Evolutionary conservation across 164 flowering plant genomes (phyloP), one percentile per base, ranked within the genome.

Genomic region (Chimonanthus salicifolius): DNA sequence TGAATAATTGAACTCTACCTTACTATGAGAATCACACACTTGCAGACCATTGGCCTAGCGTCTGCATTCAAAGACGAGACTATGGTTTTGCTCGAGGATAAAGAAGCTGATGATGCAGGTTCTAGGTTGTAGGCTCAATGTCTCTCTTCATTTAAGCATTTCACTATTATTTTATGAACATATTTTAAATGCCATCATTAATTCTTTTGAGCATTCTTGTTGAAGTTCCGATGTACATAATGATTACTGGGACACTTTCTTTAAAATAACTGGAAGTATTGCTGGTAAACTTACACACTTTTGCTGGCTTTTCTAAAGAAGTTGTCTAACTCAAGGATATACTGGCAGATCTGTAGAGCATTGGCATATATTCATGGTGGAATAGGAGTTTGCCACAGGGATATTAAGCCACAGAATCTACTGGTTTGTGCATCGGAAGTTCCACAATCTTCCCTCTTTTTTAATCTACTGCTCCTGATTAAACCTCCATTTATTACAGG

Each of bases 341-440:
- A 48, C 47, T 72, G 72, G 51, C 87, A 88, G 91, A 87, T 88
- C 47, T 88, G 85, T 67, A 71, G 89, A 69, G 89, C 89, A 58
- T 75, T 88, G 73, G 87, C 88, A 62, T 88, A 88, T 77, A 84
- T 87, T 70, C 88, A 87, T 79, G 83, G 84, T 13, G 78, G 83
- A 67, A 76, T 84, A 49, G 88, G 89, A 60, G 88, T 88, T 8
- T 88, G 91, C 80, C 91, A 88, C 74, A 84, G 91, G 75, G 91
- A 88, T 74, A 87, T 88, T 70, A 88, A 88, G 78, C 91, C 91
- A 15, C 91, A 88, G 76, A 88, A 88, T 80, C 74, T 88, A 45
- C 74, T 88, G 88, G 91, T 88, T 74, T 66, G 79, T 66, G 79
- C 50, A 48, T 50, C 74, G 2, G 10, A 20, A 9, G 69, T 8